phyloP scores from a whole-genome alignment of 495 filamentous ascomycete genomes.

The Parachaetomium inaequale region DNA sequence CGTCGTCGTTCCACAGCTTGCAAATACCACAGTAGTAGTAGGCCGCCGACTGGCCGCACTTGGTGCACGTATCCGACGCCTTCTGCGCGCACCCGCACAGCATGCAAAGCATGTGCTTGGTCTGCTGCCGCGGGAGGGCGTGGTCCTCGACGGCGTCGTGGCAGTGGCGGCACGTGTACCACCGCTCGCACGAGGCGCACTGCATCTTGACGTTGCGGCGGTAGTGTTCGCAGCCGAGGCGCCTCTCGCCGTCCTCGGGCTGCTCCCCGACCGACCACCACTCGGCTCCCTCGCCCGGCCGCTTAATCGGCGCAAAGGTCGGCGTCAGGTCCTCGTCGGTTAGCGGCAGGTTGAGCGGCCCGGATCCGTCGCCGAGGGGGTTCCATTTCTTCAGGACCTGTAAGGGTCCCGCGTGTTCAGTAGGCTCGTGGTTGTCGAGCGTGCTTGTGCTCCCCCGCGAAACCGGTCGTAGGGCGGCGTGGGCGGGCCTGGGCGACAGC shows the following conservation, averaged over 20 bases:
- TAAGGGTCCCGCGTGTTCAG: slow-evolving; percentile 23
- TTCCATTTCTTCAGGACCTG: slow-evolving; percentile 44
- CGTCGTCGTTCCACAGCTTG: slow-evolving; percentile 95
- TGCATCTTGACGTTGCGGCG: slow-evolving; percentile 93
- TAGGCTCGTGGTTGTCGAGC: slow-evolving; percentile 21
- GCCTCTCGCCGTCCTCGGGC: slow-evolving; percentile 46
- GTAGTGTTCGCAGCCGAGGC: slow-evolving; percentile 87
- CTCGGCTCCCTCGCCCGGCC: slow-evolving; percentile 10
- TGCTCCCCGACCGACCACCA: slow-evolving; percentile 28
- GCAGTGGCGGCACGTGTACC: slow-evolving; percentile 95
- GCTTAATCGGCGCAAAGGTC: slow-evolving; percentile 54
- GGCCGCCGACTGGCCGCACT: slow-evolving; percentile 74
- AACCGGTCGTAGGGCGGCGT: slow-evolving; percentile 18
- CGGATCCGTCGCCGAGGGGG: slow-evolving; percentile 29
- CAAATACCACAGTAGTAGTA: slow-evolving; percentile 93
- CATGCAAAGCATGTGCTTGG: slow-evolving; percentile 98
- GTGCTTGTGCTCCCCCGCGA: slow-evolving; percentile 32
- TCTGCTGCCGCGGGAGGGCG: slow-evolving; percentile 71
- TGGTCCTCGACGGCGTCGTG: slow-evolving; percentile 88
- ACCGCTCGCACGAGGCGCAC: slow-evolving; percentile 80
- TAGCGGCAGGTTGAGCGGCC: slow-evolving; percentile 59
- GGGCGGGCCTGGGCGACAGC: slow-evolving; percentile 29
- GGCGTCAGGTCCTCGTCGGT: slow-evolving; percentile 66
- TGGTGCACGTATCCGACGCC: slow-evolving; percentile 69
- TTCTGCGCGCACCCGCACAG: slow-evolving; percentile 82